Percentiles rank a stretch among this genome's conserved stretches.
These are phyloP conservation scores for Juglanconis juglandina DNA, from an alignment of 2,329 filamentous ascomycete species.

Conservation along the genomic window DNA sequence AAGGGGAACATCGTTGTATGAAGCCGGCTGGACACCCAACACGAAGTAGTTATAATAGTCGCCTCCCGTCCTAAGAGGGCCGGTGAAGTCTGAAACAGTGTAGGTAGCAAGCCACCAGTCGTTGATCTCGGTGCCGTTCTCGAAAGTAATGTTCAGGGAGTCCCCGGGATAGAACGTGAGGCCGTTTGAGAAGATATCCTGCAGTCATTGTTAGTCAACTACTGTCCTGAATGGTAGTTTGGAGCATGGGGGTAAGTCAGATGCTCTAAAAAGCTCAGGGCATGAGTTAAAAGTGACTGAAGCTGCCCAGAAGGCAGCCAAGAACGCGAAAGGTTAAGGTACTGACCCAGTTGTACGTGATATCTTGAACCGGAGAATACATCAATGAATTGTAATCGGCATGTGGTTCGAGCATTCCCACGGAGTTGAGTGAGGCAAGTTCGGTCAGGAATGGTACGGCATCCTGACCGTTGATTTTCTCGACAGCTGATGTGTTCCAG, in stretches of 20 bases:
- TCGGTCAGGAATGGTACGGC: slow-evolving; percentile 25
- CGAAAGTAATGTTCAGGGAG: slow-evolving; percentile 26
- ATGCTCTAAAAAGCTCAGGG: too few relatives aligned
- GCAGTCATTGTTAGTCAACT: too few relatives aligned
- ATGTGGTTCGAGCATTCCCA: slow-evolving; percentile 35
- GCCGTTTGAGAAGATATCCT: too few relatives aligned
- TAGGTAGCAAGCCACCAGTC: slow-evolving; percentile 19
- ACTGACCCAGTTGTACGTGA: too few relatives aligned
- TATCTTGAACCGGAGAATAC: slow-evolving; percentile 24
- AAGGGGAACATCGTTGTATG: background rate
- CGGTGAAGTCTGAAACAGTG: slow-evolving; percentile 18
- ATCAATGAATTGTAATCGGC: slow-evolving; percentile 40
- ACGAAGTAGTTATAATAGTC: slow-evolving; percentile 45
- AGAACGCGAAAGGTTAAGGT: too few relatives aligned
- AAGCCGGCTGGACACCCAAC: slow-evolving; percentile 22
- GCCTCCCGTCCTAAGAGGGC: slow-evolving; percentile 35
- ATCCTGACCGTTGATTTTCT: slow-evolving; percentile 30
- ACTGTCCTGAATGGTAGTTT: too few relatives aligned
- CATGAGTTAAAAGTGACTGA: too few relatives aligned
- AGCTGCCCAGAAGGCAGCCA: too few relatives aligned
- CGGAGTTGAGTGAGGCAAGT: slow-evolving; percentile 31
- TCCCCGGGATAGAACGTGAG: slow-evolving; percentile 33
- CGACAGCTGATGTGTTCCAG: slow-evolving; percentile 23
- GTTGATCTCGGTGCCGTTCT: slow-evolving; percentile 22
- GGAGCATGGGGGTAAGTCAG: too few relatives aligned